Conservation (phyloP, 1,284 basidiomycete species). For the Athelia psychrophila region DNA sequence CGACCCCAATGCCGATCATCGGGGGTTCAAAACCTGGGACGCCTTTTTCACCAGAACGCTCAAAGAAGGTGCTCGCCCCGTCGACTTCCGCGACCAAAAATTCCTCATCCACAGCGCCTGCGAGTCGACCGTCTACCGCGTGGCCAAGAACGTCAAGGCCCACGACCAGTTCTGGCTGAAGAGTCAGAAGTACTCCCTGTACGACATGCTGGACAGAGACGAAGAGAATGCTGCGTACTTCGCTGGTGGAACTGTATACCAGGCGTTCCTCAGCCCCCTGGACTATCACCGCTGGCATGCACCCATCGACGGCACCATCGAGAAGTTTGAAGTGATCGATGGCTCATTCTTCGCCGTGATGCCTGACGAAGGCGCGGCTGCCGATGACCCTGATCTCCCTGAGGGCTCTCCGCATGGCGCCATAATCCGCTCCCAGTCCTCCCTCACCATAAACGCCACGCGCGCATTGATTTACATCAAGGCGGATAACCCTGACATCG, state of each 20-base stretch:
- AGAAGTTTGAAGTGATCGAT: constrained; percentile 28
- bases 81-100: too few species aligned
- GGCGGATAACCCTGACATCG: constrained; percentile 32
- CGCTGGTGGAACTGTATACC: constrained; percentile 36
- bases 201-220: too few species aligned
- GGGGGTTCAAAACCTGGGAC: constrained; percentile 52
- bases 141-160: constrained; percentile 26
- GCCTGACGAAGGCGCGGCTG: too few species aligned
- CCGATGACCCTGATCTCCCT: neutral
- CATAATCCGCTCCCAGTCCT: constrained; percentile 18
- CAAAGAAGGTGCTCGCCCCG: too few species aligned
- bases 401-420: neutral
- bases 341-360: too few species aligned
- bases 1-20: constrained; percentile 31
- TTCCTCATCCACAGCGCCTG: constrained; percentile 26
- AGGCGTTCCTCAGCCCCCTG: constrained; percentile 35
- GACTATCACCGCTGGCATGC: constrained; percentile 39
- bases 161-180: constrained; percentile 47
- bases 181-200: constrained; percentile 19
- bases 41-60: constrained; percentile 51
- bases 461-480: constrained; percentile 36
- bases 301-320: constrained; percentile 34
- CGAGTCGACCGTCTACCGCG: constrained; percentile 42
- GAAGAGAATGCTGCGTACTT: constrained; percentile 11
- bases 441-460: constrained; percentile 27